These are phyloP conservation scores for Pythium folliculosum DNA, from an alignment of 352 stramenopile species.

Conservation along the genomic window DNA sequence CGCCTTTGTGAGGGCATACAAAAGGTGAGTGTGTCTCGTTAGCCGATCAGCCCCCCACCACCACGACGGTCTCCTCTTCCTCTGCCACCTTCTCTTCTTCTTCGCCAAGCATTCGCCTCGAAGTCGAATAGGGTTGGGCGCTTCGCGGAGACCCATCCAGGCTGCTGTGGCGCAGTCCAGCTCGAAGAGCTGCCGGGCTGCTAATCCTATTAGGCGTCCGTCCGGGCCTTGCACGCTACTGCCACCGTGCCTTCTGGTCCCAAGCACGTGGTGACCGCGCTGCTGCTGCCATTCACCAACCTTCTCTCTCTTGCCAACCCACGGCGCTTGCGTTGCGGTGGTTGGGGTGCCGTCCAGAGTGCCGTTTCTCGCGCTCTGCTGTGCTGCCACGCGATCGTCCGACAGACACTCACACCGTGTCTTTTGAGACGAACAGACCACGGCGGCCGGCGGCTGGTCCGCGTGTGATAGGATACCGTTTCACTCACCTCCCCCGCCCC, in stretches of 20 bases:
- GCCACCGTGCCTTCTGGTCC: neutral
- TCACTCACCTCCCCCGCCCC: neutral
- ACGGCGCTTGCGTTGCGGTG: neutral
- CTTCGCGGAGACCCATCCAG: neutral
- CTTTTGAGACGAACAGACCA: slow-evolving; percentile 11
- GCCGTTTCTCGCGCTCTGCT: slow-evolving; percentile 1
- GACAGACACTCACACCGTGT: neutral
- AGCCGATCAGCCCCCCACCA: slow-evolving; percentile 17
- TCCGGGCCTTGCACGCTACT: neutral
- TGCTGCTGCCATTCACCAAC: neutral
- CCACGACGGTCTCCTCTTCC: neutral
- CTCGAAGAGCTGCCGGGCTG: neutral
- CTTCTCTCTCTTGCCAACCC: neutral
- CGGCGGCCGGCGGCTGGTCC: neutral
- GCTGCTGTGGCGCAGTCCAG: neutral
- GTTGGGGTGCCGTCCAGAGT: neutral
- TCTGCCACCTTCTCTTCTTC: neutral
- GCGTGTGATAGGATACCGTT: neutral
- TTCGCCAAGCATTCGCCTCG: neutral
- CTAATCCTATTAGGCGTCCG: slow-evolving; percentile 2
- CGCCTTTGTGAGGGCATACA: slow-evolving; percentile 11
- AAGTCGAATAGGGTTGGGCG: slow-evolving; percentile 1
- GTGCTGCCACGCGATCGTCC: neutral
- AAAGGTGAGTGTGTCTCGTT: slow-evolving; percentile 12
- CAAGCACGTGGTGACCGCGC: neutral